Conservation (phyloP, 257 asterid species). For the Linaria vulgaris region DNA sequence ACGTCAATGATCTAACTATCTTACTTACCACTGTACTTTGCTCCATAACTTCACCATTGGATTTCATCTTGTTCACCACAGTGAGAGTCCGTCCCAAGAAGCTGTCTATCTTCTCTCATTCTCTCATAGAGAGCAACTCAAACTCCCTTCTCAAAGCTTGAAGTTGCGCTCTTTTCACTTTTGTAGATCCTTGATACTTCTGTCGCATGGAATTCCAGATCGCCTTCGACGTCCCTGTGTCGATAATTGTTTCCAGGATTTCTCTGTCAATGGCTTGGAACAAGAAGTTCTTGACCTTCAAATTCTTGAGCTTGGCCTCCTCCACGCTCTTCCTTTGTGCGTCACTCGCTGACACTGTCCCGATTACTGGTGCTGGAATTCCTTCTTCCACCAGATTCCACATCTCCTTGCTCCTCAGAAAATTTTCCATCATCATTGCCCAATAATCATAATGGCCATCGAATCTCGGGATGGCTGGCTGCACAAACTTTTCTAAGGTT, state of each 20-base stretch:
- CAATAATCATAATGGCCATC: constrained; percentile 23
- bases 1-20: constrained; percentile 2
- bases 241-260: constrained; percentile 24
- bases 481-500: constrained; percentile 1
- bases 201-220: constrained; percentile 14
- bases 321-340: background rate
- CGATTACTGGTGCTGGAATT: background rate
- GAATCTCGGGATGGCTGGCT: constrained; percentile 16
- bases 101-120: background rate
- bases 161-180: constrained; percentile 13
- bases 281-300: constrained; percentile 19
- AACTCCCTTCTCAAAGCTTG: constrained; percentile 8
- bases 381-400: constrained; percentile 1
- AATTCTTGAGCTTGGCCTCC: constrained; percentile 8
- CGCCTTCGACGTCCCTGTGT: constrained; percentile 13
- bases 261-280: constrained; percentile 9
- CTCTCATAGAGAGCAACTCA: constrained; percentile 4
- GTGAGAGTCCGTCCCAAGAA: constrained; percentile 1
- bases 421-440: constrained; percentile 20
- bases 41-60: constrained; percentile 1
- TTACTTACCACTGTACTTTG: constrained; percentile 8
- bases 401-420: constrained; percentile 11
- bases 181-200: constrained; percentile 8
- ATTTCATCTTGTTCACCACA: constrained; percentile 18
- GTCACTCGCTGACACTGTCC: background rate